A percentile compares a stretch with the other conserved stretches of the same genome.
These are phyloP conservation scores for Fusarium papillatum DNA, from an alignment of 2,329 filamentous ascomycete species.

Conservation along the genomic window DNA sequence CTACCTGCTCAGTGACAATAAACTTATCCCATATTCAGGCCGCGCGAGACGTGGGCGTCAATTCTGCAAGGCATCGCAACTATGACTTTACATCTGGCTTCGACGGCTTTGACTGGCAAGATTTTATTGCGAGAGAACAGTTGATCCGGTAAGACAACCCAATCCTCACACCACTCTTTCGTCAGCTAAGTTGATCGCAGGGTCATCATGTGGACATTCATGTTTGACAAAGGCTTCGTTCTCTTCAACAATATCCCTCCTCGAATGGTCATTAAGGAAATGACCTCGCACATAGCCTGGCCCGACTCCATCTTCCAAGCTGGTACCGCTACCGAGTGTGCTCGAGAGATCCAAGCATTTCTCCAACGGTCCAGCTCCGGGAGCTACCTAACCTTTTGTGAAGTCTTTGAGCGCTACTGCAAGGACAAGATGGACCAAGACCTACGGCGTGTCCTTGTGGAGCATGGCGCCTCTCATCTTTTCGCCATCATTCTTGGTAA, in stretches of 20 bases:
- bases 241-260: neutral
- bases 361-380: neutral
- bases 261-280: neutral
- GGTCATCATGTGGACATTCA: neutral
- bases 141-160: neutral
- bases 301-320: neutral
- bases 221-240: neutral
- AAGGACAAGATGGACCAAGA: neutral
- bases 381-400: neutral
- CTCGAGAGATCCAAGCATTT: neutral
- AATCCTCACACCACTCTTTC: neutral
- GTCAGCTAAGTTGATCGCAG: neutral
- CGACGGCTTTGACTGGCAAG: neutral
- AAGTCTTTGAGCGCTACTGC: neutral
- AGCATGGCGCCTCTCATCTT: neutral
- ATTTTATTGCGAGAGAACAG: neutral
- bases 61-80: neutral
- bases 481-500: neutral
- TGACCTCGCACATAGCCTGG: neutral
- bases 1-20: accelerated
- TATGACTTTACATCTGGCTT: neutral
- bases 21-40: neutral
- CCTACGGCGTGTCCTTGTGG: neutral
- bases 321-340: neutral
- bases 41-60: neutral